Evolutionary conservation across 1,139 yeast genomes (phyloP), one percentile per base, ranked within the genome.

Genomic region (Hyphopichia khmerensis): DNA sequence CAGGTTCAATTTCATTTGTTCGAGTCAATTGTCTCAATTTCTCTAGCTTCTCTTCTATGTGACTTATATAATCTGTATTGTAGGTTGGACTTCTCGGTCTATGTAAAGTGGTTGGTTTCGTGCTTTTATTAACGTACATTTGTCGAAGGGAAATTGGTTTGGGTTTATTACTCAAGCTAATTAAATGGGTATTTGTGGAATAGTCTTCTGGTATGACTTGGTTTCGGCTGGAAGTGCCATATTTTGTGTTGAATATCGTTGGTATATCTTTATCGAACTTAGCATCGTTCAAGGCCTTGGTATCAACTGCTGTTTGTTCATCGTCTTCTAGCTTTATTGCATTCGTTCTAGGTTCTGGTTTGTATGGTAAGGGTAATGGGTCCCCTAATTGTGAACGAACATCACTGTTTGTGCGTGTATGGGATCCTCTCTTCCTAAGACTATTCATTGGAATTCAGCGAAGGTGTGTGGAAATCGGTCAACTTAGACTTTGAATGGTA

Each of bases 341-440:
- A 35, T 32, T 41, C 31, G 40, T 44, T 29, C 24, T n/a, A 11
- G 36, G 15, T 18, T 33, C 33, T 13, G 51, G 49, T 32, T 57
- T 55, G 45, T 68, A 68, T 7, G 70, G 68, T 33, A 68, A 50
- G 3, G 74, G 74, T 40, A 68, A 56, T 1, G 74, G 74, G 3
- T 66, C 70, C 1, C 74, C 73, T 33, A 66, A 45, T 36, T 49
- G 52, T 11, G 49, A 29, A 18, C 30, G 43, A 24, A 36, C 40
- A 21, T 46, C 47, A 17, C 27, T 42, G 17, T 43, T 19, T 3
- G 39, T 6, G 5, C 14, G 39, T 8, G 1, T 8, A 15, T 24
- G 29, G 2, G 19, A 17, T 15, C 31, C 43, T 34, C 41, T 42
- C 16, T 24, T 36, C 17, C 32, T 16, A 6, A 14, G 26, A 13